phyloP scores from a whole-genome alignment of 1,139 yeast species.

The Nadsonia starkeyi-henricii region DNA sequence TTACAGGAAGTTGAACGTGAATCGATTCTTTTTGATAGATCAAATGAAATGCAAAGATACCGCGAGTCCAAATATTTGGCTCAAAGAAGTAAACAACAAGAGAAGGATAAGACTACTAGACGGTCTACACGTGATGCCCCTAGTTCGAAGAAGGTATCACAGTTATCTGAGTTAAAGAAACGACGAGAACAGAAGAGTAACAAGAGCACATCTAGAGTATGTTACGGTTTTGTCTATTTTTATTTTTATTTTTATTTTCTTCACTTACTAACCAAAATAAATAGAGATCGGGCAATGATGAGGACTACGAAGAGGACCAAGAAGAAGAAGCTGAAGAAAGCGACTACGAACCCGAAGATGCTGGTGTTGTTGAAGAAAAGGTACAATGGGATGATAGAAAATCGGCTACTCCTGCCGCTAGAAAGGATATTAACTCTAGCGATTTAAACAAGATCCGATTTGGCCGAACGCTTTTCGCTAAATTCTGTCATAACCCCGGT shows the following conservation, averaged over 20 bases:
- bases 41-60: constrained; percentile 78
- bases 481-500: constrained; percentile 69
- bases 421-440: constrained; percentile 29
- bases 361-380: constrained; percentile 23
- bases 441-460: constrained; percentile 62
- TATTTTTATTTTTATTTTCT: too few relatives aligned
- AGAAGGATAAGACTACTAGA: constrained; percentile 17
- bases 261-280: constrained; percentile 4
- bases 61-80: constrained; percentile 72
- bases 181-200: constrained; percentile 50
- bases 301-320: constrained; percentile 17
- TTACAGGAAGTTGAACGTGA: constrained; percentile 91
- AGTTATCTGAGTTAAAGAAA: constrained; percentile 69
- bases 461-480: constrained; percentile 63
- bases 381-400: constrained; percentile 39
- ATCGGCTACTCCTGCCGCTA: constrained; percentile 15
- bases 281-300: constrained; percentile 11
- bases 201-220: neutral
- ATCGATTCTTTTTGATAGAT: constrained; percentile 77
- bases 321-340: constrained; percentile 19
- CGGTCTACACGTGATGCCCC: constrained; percentile 18
- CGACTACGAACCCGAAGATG: constrained; percentile 20
- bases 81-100: constrained; percentile 56
- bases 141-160: constrained; percentile 33
- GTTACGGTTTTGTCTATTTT: too few relatives aligned